These are phyloP conservation scores for Neltuma alba DNA, from an alignment of 306 rosid genomes.

Conservation along the genomic window DNA sequence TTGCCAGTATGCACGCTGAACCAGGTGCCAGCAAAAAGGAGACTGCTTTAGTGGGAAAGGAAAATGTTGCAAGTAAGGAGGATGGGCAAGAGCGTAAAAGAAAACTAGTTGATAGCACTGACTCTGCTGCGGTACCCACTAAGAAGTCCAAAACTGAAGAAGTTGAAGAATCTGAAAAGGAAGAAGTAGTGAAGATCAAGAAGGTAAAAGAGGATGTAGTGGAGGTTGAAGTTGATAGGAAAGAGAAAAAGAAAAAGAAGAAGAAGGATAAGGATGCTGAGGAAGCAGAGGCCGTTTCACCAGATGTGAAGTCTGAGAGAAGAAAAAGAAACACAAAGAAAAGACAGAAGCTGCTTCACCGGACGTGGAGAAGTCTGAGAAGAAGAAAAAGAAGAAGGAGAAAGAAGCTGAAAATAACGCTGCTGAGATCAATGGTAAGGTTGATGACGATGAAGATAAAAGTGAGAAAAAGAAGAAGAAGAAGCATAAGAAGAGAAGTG, in stretches of 20 bases:
- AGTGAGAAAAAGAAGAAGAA: slow-evolving; percentile 66
- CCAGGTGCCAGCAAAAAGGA: slow-evolving; percentile 23
- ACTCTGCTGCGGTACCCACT: slow-evolving; percentile 38
- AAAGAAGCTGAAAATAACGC: slow-evolving; percentile 51
- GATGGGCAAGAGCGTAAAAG: slow-evolving; percentile 53
- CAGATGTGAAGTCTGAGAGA: slow-evolving; percentile 63
- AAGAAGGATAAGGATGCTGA: slow-evolving; percentile 55
- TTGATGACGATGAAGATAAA: slow-evolving; percentile 41
- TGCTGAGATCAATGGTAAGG: slow-evolving; percentile 15
- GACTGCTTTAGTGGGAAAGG: not conserved
- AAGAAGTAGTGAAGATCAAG: slow-evolving; percentile 31
- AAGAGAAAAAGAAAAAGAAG: slow-evolving; percentile 61
- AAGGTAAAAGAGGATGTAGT: slow-evolving; percentile 27
- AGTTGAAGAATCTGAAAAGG: slow-evolving; percentile 35
- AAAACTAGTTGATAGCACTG: slow-evolving; percentile 47
- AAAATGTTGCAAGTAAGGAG: slow-evolving; percentile 33
- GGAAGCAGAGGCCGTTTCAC: slow-evolving; percentile 37
- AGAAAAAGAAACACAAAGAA: no score
- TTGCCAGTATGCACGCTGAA: slow-evolving; percentile 65
- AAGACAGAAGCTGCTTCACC: no score
- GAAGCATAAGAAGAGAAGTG: slow-evolving; percentile 41
- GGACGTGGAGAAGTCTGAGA: no score
- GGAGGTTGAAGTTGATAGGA: slow-evolving; percentile 49
- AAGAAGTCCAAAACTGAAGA: slow-evolving; percentile 57
- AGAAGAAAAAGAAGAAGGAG: no score